Evolutionary conservation across 768 basidiomycete species (phyloP), one percentile per base, ranked within the genome.

Genomic region (Boletus edulis): DNA sequence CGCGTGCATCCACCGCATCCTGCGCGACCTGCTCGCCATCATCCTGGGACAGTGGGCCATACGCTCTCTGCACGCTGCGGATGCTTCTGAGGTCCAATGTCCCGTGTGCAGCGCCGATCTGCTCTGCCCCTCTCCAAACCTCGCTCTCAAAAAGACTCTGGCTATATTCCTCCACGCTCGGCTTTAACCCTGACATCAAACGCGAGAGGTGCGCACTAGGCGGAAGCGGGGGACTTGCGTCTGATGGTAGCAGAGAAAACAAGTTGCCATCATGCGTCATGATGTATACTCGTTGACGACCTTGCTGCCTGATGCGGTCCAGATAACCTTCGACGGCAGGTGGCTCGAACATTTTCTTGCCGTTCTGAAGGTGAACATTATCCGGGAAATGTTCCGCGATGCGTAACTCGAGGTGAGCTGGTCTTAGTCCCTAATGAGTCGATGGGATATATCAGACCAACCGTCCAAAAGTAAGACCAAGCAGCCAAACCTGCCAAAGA

Each of bases 261-360:
- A 95, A 71, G 62, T 83, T 81, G 6, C 90, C 88, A 50, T 85
- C 79, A 63, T 93, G 89, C 7, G 83, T 82, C 27, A 80, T 73
- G 38, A 94, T 76, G 70, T 94, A 95, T 14, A 87, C 62, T 4
- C 76, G 76, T 52, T 87, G 81, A 50, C 78, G 83, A 29, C 69
- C 66, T 60, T 81, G 83, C 3, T 83, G 78, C 58, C 76, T 79
- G 62, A 91, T 78, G 45, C 86, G 85, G 56, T 89, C 81, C 41
- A 95, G 74, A 71, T 90, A 97, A 3, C 95, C 95, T 71, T 98
- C 95, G 45, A 96, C 75, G 0, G 83, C 81, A 0, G 86, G 84
- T 2, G 95, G 95, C 62, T 95, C 91, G 34, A 80, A 71, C 17
- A 94, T 65, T 37, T 68, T 72, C 15, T 70, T 76, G 11, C 78